Percentiles rank a stretch among this genome's conserved stretches.
phyloP scores from a whole-genome alignment of 768 basidiomycete genomes.

The Boletus tylopilopsis region DNA sequence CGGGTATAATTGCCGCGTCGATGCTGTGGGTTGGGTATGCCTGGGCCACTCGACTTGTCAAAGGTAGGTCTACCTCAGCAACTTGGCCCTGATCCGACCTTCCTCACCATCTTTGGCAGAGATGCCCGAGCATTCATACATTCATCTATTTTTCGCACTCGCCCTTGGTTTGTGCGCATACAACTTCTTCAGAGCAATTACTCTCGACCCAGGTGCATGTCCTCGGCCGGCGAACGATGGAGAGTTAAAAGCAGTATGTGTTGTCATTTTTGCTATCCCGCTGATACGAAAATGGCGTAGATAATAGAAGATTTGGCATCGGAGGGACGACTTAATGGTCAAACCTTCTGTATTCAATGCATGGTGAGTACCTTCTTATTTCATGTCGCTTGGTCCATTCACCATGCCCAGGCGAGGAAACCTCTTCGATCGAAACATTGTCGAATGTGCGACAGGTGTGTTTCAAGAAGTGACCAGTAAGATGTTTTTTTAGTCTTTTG shows the following conservation, averaged over 20 bases:
- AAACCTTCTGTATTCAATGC: slow-evolving; percentile 94
- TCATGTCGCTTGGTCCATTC: not conserved
- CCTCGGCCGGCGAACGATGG: slow-evolving; percentile 77
- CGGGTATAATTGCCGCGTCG: slow-evolving; percentile 82
- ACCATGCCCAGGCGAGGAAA: slow-evolving; percentile 60
- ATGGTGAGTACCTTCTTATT: slow-evolving; percentile 53
- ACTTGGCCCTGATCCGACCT: not conserved
- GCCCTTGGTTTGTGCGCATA: slow-evolving; percentile 69
- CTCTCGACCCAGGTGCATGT: slow-evolving; percentile 85
- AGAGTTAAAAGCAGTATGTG: slow-evolving; percentile 79
- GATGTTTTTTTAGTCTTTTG: slow-evolving; percentile 25
- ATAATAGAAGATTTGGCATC: slow-evolving; percentile 89
- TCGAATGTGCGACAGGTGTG: slow-evolving; percentile 84
- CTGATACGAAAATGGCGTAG: slow-evolving; percentile 35
- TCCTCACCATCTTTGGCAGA: slow-evolving; percentile 39
- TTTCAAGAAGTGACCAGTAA: slow-evolving; percentile 91
- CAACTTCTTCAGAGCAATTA: slow-evolving; percentile 89
- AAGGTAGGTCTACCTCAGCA: slow-evolving; percentile 42
- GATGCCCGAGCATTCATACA: slow-evolving; percentile 69
- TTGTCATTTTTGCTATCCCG: not conserved
- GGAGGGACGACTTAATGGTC: slow-evolving; percentile 86
- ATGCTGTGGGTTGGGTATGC: slow-evolving; percentile 83
- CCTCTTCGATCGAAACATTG: slow-evolving; percentile 95
- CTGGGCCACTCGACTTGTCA: slow-evolving; percentile 76
- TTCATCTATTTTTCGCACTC: slow-evolving; percentile 75